Percentiles rank a stretch among this genome's conserved stretches.
Conservation (phyloP, 495 filamentous ascomycete genomes). For the Recurvomyces mirabilis region DNA sequence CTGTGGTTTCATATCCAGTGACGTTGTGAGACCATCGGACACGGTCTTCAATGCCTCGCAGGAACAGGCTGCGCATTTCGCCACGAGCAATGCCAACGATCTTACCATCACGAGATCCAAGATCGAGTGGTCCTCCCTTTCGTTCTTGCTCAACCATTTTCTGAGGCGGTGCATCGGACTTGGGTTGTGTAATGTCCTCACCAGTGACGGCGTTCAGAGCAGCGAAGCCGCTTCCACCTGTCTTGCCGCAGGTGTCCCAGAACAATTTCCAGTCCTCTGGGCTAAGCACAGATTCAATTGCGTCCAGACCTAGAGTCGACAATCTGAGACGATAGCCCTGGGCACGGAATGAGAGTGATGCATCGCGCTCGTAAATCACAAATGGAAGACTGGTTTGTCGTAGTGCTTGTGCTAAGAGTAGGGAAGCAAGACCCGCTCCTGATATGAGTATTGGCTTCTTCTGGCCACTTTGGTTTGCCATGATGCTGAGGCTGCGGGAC, state of each 20-base stretch:
- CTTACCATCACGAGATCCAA: conserved; percentile 37
- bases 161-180: not conserved
- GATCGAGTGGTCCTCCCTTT: not conserved
- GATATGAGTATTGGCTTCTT: conserved; percentile 43
- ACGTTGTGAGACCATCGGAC: conserved; percentile 40
- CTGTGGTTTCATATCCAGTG: conserved; percentile 37
- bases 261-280: conserved; percentile 34
- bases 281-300: conserved; percentile 41
- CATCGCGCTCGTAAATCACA: conserved; percentile 41
- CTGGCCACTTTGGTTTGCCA: not conserved
- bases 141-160: conserved; percentile 10
- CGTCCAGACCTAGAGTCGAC: conserved; percentile 38
- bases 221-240: conserved; percentile 35
- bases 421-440: conserved; percentile 41
- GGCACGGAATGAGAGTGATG: conserved; percentile 38
- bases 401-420: conserved; percentile 41
- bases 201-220: conserved; percentile 38
- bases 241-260: conserved; percentile 44
- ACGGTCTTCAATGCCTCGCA: conserved; percentile 35
- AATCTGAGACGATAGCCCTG: conserved; percentile 47
- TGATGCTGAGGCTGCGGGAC: not conserved
- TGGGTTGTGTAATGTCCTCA: conserved; percentile 18
- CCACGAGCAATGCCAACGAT: conserved; percentile 42
- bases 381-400: conserved; percentile 38
- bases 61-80: conserved; percentile 39